phyloP scores from a whole-genome alignment of 768 basidiomycete genomes.

The Auriscalpium microsporum region DNA sequence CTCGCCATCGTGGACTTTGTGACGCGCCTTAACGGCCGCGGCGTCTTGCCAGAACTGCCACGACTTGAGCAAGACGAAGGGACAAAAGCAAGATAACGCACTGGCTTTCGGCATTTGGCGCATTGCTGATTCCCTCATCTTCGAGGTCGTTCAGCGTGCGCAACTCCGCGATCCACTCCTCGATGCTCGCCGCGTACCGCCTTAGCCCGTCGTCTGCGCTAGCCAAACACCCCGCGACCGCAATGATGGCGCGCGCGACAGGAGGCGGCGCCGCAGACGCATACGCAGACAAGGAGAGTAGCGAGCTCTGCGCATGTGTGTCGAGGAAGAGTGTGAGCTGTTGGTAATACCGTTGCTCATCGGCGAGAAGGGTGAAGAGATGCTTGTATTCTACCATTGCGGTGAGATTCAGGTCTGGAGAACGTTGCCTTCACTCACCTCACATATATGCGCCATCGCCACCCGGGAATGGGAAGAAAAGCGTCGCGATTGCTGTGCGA shows the following conservation, averaged over 20 bases:
- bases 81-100: constrained; percentile 16
- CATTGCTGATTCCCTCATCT: constrained; percentile 59
- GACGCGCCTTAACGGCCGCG: constrained; percentile 67
- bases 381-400: too few relatives aligned
- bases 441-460: too few relatives aligned
- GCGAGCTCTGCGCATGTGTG: constrained; percentile 41
- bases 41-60: constrained; percentile 39
- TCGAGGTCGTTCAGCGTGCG: constrained; percentile 53
- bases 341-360: constrained; percentile 64
- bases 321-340: constrained; percentile 48
- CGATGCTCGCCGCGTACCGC: constrained; percentile 48
- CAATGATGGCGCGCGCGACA: constrained; percentile 38
- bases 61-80: neutral
- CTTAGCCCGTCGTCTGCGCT: constrained; percentile 60
- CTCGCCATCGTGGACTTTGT: constrained; percentile 23
- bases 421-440: too few relatives aligned
- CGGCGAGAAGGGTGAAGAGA: constrained; percentile 34
- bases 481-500: too few relatives aligned
- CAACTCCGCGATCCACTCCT: constrained; percentile 56
- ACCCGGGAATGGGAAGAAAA: too few relatives aligned
- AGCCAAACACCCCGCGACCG: constrained; percentile 48
- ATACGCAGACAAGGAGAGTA: constrained; percentile 62
- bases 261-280: constrained; percentile 55
- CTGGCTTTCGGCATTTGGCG: constrained; percentile 64
- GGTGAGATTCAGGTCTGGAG: too few relatives aligned